These are phyloP conservation scores for Lipomyces starkeyi DNA, from an alignment of 805 yeast genomes.

Conservation along the genomic window DNA sequence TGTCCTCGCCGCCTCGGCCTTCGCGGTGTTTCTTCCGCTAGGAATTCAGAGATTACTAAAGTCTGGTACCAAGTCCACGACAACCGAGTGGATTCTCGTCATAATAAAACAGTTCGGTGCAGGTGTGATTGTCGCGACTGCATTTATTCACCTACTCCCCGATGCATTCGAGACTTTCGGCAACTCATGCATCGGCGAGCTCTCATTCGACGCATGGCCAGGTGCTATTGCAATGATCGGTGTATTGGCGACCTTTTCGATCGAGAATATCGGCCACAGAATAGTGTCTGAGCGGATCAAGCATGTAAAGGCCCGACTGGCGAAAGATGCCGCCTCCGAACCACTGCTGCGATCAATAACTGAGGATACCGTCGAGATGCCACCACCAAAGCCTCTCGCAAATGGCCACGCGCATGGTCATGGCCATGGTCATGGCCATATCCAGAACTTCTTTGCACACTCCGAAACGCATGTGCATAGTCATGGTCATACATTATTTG, in stretches of 20 bases:
- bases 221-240: conserved; percentile 58
- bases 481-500: conserved; percentile 61
- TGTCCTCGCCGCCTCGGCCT: conserved; percentile 32
- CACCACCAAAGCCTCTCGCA: not conserved
- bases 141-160: conserved; percentile 73
- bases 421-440: not conserved
- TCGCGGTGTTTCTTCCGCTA: conserved; percentile 37
- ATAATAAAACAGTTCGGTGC: conserved; percentile 79
- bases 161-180: conserved; percentile 69
- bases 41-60: conserved; percentile 16
- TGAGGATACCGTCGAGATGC: not conserved
- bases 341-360: not conserved
- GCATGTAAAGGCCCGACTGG: conserved; percentile 12
- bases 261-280: conserved; percentile 53
- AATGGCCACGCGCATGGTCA: conserved; percentile 5
- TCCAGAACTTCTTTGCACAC: conserved; percentile 17
- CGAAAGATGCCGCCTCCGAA: conserved; percentile 7
- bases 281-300: conserved; percentile 31
- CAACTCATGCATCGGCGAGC: conserved; percentile 65
- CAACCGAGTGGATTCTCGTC: conserved; percentile 42
- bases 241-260: conserved; percentile 58
- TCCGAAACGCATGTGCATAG: conserved; percentile 15
- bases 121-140: conserved; percentile 83
- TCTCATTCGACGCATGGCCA: conserved; percentile 60
- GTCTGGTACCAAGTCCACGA: conserved; percentile 7